Evolutionary conservation across 192 early-diverging fungal species (phyloP), one percentile per base, ranked within the genome.

Genomic region (Cladochytrium replicatum): DNA sequence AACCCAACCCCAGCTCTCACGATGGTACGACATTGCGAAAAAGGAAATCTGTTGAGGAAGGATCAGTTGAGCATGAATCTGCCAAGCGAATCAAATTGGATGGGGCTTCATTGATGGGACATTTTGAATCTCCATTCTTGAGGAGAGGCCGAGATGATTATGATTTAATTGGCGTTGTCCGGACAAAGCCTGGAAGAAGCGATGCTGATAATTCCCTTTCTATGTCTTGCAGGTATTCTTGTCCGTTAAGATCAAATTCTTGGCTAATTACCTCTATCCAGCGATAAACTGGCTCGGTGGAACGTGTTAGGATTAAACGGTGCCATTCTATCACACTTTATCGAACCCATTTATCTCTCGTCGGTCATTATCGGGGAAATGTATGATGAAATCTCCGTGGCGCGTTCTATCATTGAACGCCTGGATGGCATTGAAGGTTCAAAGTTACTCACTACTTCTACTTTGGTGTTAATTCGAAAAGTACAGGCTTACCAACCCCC

Each of bases 261-360:
- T 43, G 13, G 22, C 22, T 43, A 22, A 8, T 37, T 5, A 50
- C 8, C 23, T 29, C 17, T 26, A 50, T 19, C 29, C 56, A 89
- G 86, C 57, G 93, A 97, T 68, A 97, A 97, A 60, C 74, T 97
- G 9, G 85, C 88, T 0, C 77, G 75, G 26, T 97, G 93, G 93
- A 84, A 75, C 45, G 71, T 83, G 15, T 55, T 93, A 22, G 91
- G 91, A 1, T 55, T 93, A 1, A 75, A 78, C 32, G 88, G 87
- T 0, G 71, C 78, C 4, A 51, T 91, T 11, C 55, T 97, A 0
- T 58, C 81, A 0, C 50, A 63, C n/a, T 41, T 85, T 11, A 59
- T 82, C 17, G 30, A 23, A 21, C 88, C 92, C 0, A 58, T 95
- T 6, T 86, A 83, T 50, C 60, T 95, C 2, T 26, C 46, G 1